Evolutionary conservation across 2,329 filamentous ascomycete genomes (phyloP).

Genomic region (Pestalotiopsis sp.): DNA sequence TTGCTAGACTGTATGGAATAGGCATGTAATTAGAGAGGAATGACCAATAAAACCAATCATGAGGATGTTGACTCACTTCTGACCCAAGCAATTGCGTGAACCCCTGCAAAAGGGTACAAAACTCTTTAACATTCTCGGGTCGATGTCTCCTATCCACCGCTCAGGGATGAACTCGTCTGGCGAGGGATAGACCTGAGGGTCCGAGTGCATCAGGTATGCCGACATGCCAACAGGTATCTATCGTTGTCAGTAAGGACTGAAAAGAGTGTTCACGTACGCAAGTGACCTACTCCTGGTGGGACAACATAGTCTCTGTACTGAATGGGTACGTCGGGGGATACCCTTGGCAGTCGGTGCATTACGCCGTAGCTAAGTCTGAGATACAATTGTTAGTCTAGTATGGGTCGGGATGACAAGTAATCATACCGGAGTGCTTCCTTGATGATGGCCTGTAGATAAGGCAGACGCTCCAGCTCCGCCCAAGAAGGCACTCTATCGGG

Average conservation of each 20-base stretch:
- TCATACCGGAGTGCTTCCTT: conserved; percentile 17
- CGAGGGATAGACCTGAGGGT: conserved; percentile 11
- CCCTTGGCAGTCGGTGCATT: conserved; percentile 1
- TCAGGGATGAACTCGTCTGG: conserved; percentile 9
- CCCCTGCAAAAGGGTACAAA: conserved; percentile 12
- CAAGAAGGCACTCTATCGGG: neutral
- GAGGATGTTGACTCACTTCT: neutral
- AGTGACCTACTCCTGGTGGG: conserved; percentile 7
- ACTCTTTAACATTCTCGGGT: conserved; percentile 3
- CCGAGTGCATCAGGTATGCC: conserved; percentile 6
- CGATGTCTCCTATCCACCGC: conserved; percentile 11
- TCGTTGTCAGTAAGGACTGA: neutral
- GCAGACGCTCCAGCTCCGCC: conserved; percentile 12
- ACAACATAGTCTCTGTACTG: conserved; percentile 11
- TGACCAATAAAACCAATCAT: neutral
- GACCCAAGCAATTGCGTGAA: conserved; percentile 8
- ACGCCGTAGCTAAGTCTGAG: neutral
- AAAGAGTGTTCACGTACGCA: neutral
- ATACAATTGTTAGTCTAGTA: neutral
- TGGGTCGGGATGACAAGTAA: neutral
- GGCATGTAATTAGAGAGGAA: neutral
- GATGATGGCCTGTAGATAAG: conserved; percentile 14
- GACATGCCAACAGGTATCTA: conserved; percentile 15
- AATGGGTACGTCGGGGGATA: conserved; percentile 3
- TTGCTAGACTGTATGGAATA: neutral